phyloP scores from a whole-genome alignment of 1,284 basidiomycete genomes.

The Tilletia setariae region DNA sequence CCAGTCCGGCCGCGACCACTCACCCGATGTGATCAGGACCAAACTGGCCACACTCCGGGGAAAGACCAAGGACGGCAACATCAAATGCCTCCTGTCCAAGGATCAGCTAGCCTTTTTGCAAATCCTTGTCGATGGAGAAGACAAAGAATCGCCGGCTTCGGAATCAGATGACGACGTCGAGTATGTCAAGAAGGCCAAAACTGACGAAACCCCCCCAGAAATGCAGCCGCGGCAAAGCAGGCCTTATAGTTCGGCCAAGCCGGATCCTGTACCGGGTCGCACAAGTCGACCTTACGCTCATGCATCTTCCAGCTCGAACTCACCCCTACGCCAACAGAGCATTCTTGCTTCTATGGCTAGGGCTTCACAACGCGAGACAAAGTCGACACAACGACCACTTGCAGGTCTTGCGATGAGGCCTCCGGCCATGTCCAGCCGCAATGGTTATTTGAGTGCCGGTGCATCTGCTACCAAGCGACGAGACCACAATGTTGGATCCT shows the following conservation, averaged over 20 bases:
- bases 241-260: neutral
- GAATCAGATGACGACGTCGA: slow-evolving; percentile 8
- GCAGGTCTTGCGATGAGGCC: neutral
- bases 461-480: slow-evolving; percentile 1
- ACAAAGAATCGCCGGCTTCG: neutral
- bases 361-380: neutral
- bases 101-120: neutral
- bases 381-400: no score
- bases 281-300: neutral
- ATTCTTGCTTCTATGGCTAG: neutral
- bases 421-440: neutral
- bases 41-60: neutral
- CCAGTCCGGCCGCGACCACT: neutral
- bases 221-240: neutral
- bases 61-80: neutral
- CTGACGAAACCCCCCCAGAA: neutral
- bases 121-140: neutral
- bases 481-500: neutral
- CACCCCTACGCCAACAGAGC: slow-evolving; percentile 1
- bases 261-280: neutral
- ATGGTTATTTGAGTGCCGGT: slow-evolving; percentile 4
- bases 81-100: slow-evolving; percentile 2
- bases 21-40: neutral
- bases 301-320: neutral
- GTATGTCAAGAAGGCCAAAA: neutral